Conservation (phyloP, 2,329 filamentous ascomycete species). For the Setomelanomma holmii region DNA sequence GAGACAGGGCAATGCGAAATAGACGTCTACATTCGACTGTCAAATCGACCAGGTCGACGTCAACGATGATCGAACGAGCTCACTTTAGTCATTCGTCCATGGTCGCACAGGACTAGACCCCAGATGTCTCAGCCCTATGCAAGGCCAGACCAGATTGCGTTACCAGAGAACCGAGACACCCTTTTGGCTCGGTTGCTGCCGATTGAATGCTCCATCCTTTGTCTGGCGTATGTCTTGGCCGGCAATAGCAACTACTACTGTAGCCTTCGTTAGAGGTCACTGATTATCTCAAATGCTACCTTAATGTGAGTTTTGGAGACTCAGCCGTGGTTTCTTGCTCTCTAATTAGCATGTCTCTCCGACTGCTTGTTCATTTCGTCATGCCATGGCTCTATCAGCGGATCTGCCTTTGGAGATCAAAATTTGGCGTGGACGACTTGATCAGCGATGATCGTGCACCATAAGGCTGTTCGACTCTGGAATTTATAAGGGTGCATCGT, state of each 20-base stretch:
- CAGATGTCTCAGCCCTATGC: conserved; percentile 37
- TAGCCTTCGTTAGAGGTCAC: neutral
- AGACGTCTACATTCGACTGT: neutral
- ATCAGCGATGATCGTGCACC: neutral
- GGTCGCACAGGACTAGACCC: conserved; percentile 24
- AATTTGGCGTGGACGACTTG: neutral
- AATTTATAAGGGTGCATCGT: neutral
- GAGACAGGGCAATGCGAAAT: neutral
- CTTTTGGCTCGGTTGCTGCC: neutral
- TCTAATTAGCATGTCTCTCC: neutral
- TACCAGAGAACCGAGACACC: conserved; percentile 20
- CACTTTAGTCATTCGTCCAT: conserved; percentile 15
- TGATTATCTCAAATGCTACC: neutral
- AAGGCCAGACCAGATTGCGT: conserved; percentile 34
- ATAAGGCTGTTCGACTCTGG: neutral
- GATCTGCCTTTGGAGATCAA: neutral
- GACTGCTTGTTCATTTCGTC: neutral
- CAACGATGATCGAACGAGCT: neutral
- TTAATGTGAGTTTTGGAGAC: neutral
- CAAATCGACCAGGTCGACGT: neutral
- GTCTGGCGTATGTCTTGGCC: conserved; percentile 1
- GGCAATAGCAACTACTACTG: neutral
- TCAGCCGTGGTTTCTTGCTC: too few species aligned
- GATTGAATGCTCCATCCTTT: neutral
- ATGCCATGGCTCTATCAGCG: neutral